Percentiles rank a stretch among this genome's conserved stretches.
Conservation (phyloP, 345 rosid genomes). For the Cochlearia excelsa region DNA sequence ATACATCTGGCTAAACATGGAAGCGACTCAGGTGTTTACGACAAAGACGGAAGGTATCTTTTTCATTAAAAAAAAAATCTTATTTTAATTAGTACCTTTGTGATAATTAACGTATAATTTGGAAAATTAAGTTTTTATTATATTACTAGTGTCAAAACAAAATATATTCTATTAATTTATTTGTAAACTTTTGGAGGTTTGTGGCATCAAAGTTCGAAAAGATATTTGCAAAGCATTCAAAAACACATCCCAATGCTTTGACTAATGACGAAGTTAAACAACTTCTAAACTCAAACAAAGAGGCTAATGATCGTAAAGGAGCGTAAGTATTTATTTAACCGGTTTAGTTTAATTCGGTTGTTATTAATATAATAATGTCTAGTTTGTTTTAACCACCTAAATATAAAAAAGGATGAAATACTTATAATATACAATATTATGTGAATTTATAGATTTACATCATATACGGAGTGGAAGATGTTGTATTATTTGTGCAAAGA, state of each 20-base stretch:
- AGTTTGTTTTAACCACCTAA: no score
- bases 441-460: slow-evolving; percentile 45
- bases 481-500: slow-evolving; percentile 60
- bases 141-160: no score
- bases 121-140: not conserved
- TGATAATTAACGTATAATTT: no score
- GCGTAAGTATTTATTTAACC: slow-evolving; percentile 37
- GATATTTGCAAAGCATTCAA: slow-evolving; percentile 57
- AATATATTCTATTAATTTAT: not conserved
- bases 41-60: slow-evolving; percentile 64
- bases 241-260: slow-evolving; percentile 43
- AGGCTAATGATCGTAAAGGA: slow-evolving; percentile 55
- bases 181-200: slow-evolving; percentile 42
- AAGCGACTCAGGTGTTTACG: slow-evolving; percentile 82
- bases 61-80: no score
- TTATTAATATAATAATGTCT: no score
- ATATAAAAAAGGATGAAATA: no score
- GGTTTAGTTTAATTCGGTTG: not conserved
- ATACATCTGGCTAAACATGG: slow-evolving; percentile 68
- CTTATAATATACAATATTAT: not conserved
- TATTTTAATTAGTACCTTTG: no score
- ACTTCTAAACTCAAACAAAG: slow-evolving; percentile 54
- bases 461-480: slow-evolving; percentile 67
- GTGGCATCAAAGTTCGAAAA: slow-evolving; percentile 68
- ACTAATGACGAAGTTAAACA: slow-evolving; percentile 46